Percentiles rank a stretch among this genome's conserved stretches.
phyloP scores from a whole-genome alignment of 176 grass and related monocot genomes.

The Chloris gayana region DNA sequence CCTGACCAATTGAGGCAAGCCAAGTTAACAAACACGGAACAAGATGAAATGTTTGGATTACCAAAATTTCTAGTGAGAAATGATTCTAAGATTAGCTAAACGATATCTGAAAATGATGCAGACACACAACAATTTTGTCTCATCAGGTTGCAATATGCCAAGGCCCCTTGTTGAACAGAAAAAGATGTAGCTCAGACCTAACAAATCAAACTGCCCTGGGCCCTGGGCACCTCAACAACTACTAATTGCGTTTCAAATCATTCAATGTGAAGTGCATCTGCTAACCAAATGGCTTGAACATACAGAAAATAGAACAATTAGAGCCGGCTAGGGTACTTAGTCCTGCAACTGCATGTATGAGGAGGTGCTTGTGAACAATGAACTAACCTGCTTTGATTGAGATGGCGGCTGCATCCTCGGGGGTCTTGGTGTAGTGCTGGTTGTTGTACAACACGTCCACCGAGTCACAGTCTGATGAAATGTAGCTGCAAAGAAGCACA shows the following conservation, averaged over 20 bases:
- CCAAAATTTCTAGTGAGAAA: no score
- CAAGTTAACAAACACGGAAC: background rate
- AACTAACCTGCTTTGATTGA: conserved; percentile 72
- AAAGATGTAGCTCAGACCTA: background rate
- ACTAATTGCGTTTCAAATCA: no score
- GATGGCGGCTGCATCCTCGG: conserved; percentile 89
- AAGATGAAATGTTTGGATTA: no score
- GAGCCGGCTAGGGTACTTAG: background rate
- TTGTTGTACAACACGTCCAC: conserved; percentile 82
- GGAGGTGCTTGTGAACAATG: background rate
- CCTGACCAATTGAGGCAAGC: conserved; percentile 39
- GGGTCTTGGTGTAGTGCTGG: conserved; percentile 89
- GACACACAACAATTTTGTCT: conserved; percentile 4
- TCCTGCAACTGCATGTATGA: background rate
- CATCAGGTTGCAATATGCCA: conserved; percentile 15
- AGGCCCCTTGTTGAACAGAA: background rate
- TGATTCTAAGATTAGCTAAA: no score
- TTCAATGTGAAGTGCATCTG: no score
- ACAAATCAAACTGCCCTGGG: background rate
- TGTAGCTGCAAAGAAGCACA: conserved; percentile 59
- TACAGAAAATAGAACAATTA: no score
- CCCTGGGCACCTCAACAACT: background rate
- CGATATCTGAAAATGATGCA: background rate
- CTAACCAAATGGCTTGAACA: no score
- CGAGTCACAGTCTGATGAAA: conserved; percentile 88